Evolutionary conservation across 2,329 filamentous ascomycete species (phyloP), one percentile per base, ranked within the genome.

Genomic region (Aphanoascus verrucosus): DNA sequence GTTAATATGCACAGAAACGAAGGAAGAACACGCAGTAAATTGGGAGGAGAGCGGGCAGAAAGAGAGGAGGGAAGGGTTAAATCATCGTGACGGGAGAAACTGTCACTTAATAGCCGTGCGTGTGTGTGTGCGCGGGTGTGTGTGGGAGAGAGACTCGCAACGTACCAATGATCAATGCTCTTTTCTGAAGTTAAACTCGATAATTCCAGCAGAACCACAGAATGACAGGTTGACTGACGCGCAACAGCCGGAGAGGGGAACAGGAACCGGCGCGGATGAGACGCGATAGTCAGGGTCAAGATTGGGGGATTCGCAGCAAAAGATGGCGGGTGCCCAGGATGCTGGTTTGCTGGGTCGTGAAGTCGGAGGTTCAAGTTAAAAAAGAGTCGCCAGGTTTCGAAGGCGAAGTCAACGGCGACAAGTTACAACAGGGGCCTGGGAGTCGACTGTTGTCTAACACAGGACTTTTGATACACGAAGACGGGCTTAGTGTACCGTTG

Each of bases 361-460:
- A 12, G 46, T 40, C 46, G 46, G 31, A 20, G 47, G 34, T 49
- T 49, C 35, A 28, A 40, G 46, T 49, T 49, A 37, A 46, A 28
- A 28, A 28, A 46, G 35, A 41, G 47, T 41, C 46, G 46, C 47
- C 41, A 49, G 47, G 47, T 49, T 49, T 49, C 35, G 47, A 49
- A 32, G 20, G 43, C 15, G 40, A 49, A 49, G 47, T 41, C 31
- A 41, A 32, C 47, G n/a, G 20, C 19, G 19, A n/a, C 45, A 23
- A 17, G 37, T 40, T 14, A 14, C 37, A 41, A 15, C 15, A 41
- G 48, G 48, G 38, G 32, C 12, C 48, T 42, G 23, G 48, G 20
- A 43, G n/a, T 19, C 11, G 47, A 32, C 35, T 38, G 46, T 46
- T 47, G 45, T 49, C 46, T 49, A 38, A 49, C 46, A 49, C 17